Percentiles rank a stretch among this genome's conserved stretches.
These are phyloP conservation scores for Neurospora sp. DNA, from an alignment of 495 filamentous ascomycete species.

Conservation along the genomic window DNA sequence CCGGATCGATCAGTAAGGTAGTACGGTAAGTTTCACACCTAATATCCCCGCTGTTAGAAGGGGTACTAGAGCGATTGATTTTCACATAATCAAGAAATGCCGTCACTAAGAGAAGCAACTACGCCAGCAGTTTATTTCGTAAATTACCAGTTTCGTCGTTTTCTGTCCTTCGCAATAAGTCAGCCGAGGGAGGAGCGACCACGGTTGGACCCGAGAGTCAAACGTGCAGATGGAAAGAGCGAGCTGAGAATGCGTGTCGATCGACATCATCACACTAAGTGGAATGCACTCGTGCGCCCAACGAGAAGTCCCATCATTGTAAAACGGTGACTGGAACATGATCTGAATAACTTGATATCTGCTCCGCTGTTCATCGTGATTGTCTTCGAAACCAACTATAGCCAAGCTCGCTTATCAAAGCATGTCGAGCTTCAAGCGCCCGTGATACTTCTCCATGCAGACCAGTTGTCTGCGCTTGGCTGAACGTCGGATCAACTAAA, in stretches of 20 bases:
- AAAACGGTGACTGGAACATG: neutral
- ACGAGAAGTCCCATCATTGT: neutral
- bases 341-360: neutral
- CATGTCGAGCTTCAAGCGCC: neutral
- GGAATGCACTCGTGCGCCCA: no score
- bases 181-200: neutral
- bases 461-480: neutral
- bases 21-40: no score
- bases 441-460: neutral
- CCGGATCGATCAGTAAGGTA: neutral
- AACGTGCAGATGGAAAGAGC: neutral
- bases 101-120: neutral
- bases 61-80: neutral
- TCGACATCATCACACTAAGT: no score
- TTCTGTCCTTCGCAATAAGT: no score
- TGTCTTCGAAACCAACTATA: neutral
- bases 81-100: neutral
- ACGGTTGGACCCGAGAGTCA: neutral
- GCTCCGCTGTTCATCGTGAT: neutral
- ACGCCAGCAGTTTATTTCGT: no score
- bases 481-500: neutral
- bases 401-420: neutral
- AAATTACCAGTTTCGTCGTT: no score
- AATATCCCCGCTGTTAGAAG: neutral
- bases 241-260: neutral